Evolutionary conservation across 805 yeast genomes (phyloP).

Genomic region (Candida corydali): DNA sequence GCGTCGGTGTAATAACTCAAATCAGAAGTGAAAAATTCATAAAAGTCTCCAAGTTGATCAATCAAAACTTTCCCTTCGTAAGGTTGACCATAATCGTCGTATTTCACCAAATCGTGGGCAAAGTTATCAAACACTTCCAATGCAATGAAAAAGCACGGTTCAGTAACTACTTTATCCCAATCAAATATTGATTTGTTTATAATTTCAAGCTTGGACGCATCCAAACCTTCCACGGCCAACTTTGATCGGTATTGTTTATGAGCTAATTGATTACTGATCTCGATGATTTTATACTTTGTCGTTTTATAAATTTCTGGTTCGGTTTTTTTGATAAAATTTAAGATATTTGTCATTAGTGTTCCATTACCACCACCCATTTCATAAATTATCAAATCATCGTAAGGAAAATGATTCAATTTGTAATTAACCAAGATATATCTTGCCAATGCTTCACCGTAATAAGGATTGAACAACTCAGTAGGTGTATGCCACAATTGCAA

Average conservation of each 20-base stretch:
- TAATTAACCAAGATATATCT: slow-evolving; percentile 70
- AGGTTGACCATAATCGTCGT: slow-evolving; percentile 69
- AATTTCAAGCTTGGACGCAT: slow-evolving; percentile 53
- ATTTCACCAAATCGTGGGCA: slow-evolving; percentile 76
- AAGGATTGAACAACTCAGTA: slow-evolving; percentile 79
- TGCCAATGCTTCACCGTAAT: slow-evolving; percentile 83
- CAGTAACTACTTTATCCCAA: slow-evolving; percentile 57
- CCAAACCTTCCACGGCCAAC: slow-evolving; percentile 40
- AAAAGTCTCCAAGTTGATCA: slow-evolving; percentile 70
- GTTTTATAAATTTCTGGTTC: slow-evolving; percentile 72
- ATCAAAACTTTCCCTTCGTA: slow-evolving; percentile 74
- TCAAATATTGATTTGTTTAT: slow-evolving; percentile 73
- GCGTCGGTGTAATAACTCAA: slow-evolving; percentile 53
- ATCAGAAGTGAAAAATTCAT: slow-evolving; percentile 64
- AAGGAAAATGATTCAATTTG: slow-evolving; percentile 63
- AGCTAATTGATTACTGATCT: slow-evolving; percentile 62
- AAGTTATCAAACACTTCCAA: slow-evolving; percentile 82
- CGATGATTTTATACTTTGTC: slow-evolving; percentile 68
- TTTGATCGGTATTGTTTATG: slow-evolving; percentile 45
- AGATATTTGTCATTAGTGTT: slow-evolving; percentile 71
- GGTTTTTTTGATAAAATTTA: slow-evolving; percentile 55
- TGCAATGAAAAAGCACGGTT: slow-evolving; percentile 75
- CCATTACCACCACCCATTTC: slow-evolving; percentile 94
- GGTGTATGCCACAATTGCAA: slow-evolving; percentile 88
- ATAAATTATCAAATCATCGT: slow-evolving; percentile 67